Percentiles rank a stretch among this genome's conserved stretches.
Evolutionary conservation across 805 yeast genomes (phyloP).

Genomic region (Saccharomycopsis selenospora): DNA sequence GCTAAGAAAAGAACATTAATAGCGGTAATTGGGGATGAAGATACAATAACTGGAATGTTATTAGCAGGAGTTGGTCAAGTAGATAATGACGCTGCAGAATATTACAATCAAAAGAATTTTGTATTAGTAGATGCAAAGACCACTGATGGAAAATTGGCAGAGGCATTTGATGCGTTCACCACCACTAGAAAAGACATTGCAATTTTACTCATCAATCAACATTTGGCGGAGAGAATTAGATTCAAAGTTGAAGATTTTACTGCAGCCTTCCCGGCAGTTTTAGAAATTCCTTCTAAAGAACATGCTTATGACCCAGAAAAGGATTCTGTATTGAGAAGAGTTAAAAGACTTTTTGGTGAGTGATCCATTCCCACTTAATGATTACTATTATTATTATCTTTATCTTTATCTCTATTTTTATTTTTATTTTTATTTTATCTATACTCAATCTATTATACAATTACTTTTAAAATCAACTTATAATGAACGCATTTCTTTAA

Average conservation of each 20-base stretch:
- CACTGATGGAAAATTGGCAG: constrained; percentile 63
- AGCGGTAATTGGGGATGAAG: constrained; percentile 97
- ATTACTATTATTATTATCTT: no score
- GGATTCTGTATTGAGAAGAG: constrained; percentile 91
- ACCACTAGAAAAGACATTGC: constrained; percentile 81
- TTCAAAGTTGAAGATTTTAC: constrained; percentile 74
- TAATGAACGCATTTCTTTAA: no score
- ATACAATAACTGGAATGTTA: constrained; percentile 90
- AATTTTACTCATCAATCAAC: constrained; percentile 86
- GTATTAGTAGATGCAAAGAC: constrained; percentile 71
- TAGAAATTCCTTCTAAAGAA: constrained; percentile 97
- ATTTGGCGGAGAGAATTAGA: constrained; percentile 86
- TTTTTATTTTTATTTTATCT: no score
- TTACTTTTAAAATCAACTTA: no score
- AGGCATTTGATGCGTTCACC: constrained; percentile 71
- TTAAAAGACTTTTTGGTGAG: constrained; percentile 92
- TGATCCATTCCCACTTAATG: no score
- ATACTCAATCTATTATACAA: no score
- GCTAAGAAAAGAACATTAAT: constrained; percentile 69
- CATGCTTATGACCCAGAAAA: constrained; percentile 99
- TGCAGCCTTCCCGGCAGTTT: constrained; percentile 89
- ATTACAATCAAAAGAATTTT: constrained; percentile 71
- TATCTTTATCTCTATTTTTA: no score
- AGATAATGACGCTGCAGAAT: constrained; percentile 43
- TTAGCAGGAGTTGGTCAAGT: constrained; percentile 95